Evolutionary conservation across 1,139 yeast genomes (phyloP).

Genomic region (Nakaseomyces kungkrabaensis): DNA sequence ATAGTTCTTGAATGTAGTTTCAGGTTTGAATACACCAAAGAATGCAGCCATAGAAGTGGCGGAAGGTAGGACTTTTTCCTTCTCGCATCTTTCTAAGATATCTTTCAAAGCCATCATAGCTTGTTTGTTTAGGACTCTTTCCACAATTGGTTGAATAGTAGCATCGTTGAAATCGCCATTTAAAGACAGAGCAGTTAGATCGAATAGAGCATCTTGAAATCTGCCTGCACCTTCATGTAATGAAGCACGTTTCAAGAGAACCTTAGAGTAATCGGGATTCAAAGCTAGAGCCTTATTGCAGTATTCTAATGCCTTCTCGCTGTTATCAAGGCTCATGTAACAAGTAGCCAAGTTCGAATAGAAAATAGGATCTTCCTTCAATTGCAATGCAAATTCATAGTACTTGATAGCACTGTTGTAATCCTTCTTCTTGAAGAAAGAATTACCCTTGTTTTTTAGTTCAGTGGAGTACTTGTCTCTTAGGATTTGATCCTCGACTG

Average conservation of each 20-base stretch:
- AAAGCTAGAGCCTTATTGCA: slow-evolving; percentile 76
- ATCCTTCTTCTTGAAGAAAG: slow-evolving; percentile 59
- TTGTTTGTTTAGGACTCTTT: slow-evolving; percentile 74
- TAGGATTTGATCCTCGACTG: slow-evolving; percentile 27
- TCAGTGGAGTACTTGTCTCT: slow-evolving; percentile 63
- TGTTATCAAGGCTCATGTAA: slow-evolving; percentile 70
- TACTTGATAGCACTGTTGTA: slow-evolving; percentile 64
- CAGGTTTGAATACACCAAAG: slow-evolving; percentile 49
- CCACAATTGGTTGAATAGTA: slow-evolving; percentile 70
- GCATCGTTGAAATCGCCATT: slow-evolving; percentile 73
- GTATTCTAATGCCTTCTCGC: slow-evolving; percentile 76
- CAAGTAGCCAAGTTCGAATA: slow-evolving; percentile 95
- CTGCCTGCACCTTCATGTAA: slow-evolving; percentile 77
- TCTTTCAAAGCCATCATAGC: slow-evolving; percentile 58
- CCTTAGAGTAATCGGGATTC: slow-evolving; percentile 86
- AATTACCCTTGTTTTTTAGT: slow-evolving; percentile 86
- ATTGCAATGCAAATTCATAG: slow-evolving; percentile 67
- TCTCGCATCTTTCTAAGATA: slow-evolving; percentile 35
- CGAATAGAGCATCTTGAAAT: slow-evolving; percentile 81
- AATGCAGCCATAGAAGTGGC: slow-evolving; percentile 79
- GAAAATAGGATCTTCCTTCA: slow-evolving; percentile 75
- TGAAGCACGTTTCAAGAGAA: slow-evolving; percentile 69
- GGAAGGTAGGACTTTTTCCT: slow-evolving; percentile 51
- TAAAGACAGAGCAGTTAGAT: slow-evolving; percentile 74
- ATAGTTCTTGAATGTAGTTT: slow-evolving; percentile 24